These are phyloP conservation scores for Phytophthora hybrid DNA, from an alignment of 352 stramenopile species.

Conservation along the genomic window DNA sequence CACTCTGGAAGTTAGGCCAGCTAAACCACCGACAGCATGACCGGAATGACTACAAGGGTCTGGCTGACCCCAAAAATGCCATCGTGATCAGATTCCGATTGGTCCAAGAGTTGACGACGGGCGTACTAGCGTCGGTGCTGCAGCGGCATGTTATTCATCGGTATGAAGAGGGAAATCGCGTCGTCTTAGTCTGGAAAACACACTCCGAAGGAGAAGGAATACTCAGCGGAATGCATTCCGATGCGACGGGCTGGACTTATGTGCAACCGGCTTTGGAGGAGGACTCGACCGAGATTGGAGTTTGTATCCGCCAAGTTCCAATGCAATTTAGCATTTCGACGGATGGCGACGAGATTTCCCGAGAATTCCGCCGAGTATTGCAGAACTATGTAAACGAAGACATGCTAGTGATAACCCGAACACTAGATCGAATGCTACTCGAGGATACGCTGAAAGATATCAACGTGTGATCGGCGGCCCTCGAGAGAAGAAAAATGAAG, in stretches of 20 bases:
- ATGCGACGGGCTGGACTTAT: constrained; percentile 58
- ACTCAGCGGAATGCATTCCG: constrained; percentile 49
- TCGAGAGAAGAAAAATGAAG: neutral
- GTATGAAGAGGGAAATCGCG: constrained; percentile 49
- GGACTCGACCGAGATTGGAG: constrained; percentile 6
- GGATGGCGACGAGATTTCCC: neutral
- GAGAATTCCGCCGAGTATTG: constrained; percentile 17
- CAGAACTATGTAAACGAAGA: constrained; percentile 18
- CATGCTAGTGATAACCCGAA: neutral
- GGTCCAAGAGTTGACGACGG: neutral
- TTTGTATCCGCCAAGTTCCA: constrained; percentile 20
- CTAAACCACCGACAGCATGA: constrained; percentile 26
- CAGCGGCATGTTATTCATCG: constrained; percentile 30
- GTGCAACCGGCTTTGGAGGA: constrained; percentile 10
- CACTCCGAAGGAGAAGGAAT: constrained; percentile 44
- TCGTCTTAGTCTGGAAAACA: constrained; percentile 58
- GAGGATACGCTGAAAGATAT: constrained; percentile 5
- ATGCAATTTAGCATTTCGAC: constrained; percentile 18
- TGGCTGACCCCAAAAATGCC: constrained; percentile 32
- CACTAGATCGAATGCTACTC: constrained; percentile 7
- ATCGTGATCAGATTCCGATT: constrained; percentile 41
- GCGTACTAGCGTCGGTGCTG: constrained; percentile 14
- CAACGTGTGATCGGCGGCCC: neutral
- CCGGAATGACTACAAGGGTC: constrained; percentile 25
- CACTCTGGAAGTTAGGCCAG: constrained; percentile 27